A percentile compares a stretch with the other conserved stretches of the same genome.
These are phyloP conservation scores for Candida tetrigidarum DNA, from an alignment of 1,139 yeast genomes.

Conservation along the genomic window DNA sequence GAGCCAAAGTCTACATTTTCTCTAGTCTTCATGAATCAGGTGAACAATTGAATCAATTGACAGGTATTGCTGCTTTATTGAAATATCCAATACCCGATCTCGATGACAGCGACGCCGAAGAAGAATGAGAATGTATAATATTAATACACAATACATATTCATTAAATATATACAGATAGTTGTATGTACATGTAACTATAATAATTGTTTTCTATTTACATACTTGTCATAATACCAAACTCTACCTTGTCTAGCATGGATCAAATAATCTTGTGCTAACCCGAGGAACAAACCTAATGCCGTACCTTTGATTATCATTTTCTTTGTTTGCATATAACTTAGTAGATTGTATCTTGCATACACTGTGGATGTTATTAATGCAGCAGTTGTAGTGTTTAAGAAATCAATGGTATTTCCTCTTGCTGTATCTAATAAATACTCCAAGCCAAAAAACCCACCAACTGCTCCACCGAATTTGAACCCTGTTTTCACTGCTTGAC, in stretches of 20 bases:
- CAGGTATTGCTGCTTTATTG: slow-evolving; percentile 89
- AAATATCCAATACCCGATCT: slow-evolving; percentile 85
- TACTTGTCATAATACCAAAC: slow-evolving; percentile 59
- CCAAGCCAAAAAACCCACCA: slow-evolving; percentile 60
- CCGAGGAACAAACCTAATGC: slow-evolving; percentile 65
- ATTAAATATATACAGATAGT: no score
- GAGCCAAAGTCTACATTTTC: slow-evolving; percentile 80
- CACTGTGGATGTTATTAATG: slow-evolving; percentile 41
- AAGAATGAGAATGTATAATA: neutral
- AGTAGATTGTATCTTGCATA: slow-evolving; percentile 53
- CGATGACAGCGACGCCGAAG: slow-evolving; percentile 62
- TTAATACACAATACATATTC: no score
- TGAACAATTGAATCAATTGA: slow-evolving; percentile 82
- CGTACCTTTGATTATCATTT: slow-evolving; percentile 57
- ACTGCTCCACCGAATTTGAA: slow-evolving; percentile 52
- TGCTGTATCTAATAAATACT: slow-evolving; percentile 58
- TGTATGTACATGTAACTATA: no score
- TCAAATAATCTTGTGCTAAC: slow-evolving; percentile 63
- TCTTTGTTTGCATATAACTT: slow-evolving; percentile 49
- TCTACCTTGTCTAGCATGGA: slow-evolving; percentile 60
- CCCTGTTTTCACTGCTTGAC: slow-evolving; percentile 46
- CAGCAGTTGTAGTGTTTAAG: slow-evolving; percentile 57
- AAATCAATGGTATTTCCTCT: slow-evolving; percentile 62
- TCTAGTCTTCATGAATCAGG: slow-evolving; percentile 92
- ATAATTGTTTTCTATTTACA: slow-evolving; percentile 1